phyloP scores from a whole-genome alignment of 805 yeast species.

The Zygosaccharomyces pseudorouxii region DNA sequence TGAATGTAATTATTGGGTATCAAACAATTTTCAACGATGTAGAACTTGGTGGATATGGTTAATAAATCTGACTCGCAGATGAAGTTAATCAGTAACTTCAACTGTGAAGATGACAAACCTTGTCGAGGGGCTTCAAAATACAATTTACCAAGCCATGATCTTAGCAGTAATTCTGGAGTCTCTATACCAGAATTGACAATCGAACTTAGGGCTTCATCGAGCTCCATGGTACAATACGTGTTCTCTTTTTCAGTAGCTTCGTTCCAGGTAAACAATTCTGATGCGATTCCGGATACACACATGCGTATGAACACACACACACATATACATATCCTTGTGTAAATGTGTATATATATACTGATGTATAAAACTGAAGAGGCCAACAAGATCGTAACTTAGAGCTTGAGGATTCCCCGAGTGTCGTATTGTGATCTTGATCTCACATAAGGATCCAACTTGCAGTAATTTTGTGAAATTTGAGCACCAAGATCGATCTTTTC shows the following conservation, averaged over 20 bases:
- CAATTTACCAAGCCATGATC: conserved; percentile 13
- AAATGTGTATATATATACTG: neutral
- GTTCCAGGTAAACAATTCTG: neutral
- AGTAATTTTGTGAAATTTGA: conserved; percentile 58
- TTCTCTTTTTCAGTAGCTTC: neutral
- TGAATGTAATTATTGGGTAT: conserved; percentile 32
- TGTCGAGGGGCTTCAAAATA: conserved; percentile 12
- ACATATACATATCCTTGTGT: neutral
- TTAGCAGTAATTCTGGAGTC: conserved; percentile 10
- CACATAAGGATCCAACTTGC: conserved; percentile 70
- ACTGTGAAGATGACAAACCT: conserved; percentile 21
- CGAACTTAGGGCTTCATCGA: conserved; percentile 7
- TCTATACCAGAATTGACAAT: conserved; percentile 4
- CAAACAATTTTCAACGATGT: conserved; percentile 27
- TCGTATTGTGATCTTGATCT: conserved; percentile 79
- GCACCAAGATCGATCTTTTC: conserved; percentile 52
- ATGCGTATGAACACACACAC: neutral
- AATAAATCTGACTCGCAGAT: conserved; percentile 19
- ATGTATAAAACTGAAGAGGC: neutral
- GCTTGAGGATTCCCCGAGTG: conserved; percentile 53
- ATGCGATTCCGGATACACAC: neutral
- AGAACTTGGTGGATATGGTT: conserved; percentile 17
- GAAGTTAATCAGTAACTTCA: conserved; percentile 16
- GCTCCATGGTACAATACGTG: conserved; percentile 2
- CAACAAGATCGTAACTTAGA: conserved; percentile 10